phyloP scores from a whole-genome alignment of 2,329 filamentous ascomycete species.

The Moelleriella libera region DNA sequence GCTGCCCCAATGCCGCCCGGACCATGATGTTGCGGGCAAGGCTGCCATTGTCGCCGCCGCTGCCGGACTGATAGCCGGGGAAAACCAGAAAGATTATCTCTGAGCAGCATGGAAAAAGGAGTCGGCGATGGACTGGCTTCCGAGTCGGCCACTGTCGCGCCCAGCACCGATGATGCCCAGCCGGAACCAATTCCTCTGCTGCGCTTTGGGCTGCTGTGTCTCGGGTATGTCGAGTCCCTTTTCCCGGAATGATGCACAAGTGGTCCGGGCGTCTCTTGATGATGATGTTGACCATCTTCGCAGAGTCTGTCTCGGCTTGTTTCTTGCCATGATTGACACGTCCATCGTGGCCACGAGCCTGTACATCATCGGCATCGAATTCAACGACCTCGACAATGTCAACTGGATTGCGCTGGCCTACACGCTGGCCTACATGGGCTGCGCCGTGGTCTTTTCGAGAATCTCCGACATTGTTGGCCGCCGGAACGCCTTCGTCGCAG shows the following conservation, averaged over 20 bases:
- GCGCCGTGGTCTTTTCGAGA: conserved; percentile 39
- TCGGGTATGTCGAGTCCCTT: neutral
- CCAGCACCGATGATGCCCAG: neutral
- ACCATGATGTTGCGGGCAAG: neutral
- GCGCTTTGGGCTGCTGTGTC: neutral
- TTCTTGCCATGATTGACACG: conserved; percentile 44
- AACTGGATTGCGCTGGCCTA: conserved; percentile 44
- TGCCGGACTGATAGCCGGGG: neutral
- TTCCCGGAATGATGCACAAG: neutral
- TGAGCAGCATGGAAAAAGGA: no score
- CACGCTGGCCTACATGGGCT: conserved; percentile 41
- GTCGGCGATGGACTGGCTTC: neutral
- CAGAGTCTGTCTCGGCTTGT: conserved; percentile 37
- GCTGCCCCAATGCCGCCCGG: no score
- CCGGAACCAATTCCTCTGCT: neutral
- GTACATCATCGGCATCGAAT: conserved; percentile 38
- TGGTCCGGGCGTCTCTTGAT: no score
- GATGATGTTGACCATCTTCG: neutral
- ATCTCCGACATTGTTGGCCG: conserved; percentile 40
- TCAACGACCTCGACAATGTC: conserved; percentile 26
- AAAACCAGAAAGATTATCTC: neutral
- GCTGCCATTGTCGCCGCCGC: neutral
- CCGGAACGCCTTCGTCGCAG: conserved; percentile 32
- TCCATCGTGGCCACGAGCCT: conserved; percentile 46
- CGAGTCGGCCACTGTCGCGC: neutral